Conservation (phyloP, 768 basidiomycete genomes). For the Suillus discolor region DNA sequence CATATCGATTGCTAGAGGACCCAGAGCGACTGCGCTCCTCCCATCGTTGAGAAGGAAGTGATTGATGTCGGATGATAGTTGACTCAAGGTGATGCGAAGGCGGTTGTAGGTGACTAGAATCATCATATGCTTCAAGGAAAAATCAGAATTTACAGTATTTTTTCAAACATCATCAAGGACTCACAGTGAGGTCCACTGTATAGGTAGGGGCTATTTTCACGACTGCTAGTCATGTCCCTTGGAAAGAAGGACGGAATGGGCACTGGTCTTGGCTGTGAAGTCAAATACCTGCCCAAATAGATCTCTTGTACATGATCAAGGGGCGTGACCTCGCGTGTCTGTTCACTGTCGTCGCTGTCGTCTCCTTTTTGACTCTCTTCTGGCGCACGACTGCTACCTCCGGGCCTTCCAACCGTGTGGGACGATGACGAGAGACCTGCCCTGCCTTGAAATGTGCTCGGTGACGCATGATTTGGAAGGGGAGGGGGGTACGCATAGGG, state of each 20-base stretch:
- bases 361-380: conserved; percentile 16
- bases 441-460: conserved; percentile 34
- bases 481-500: conserved; percentile 30
- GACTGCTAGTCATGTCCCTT: background rate
- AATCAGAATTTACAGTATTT: background rate
- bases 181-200: background rate
- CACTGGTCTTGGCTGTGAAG: conserved; percentile 20
- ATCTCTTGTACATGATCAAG: conserved; percentile 25
- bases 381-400: conserved; percentile 12
- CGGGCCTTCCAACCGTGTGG: conserved; percentile 17
- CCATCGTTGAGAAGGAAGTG: conserved; percentile 26
- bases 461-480: conserved; percentile 19
- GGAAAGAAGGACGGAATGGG: conserved; percentile 15
- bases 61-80: conserved; percentile 26
- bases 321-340: conserved; percentile 18
- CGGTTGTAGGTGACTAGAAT: conserved; percentile 22
- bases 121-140: conserved; percentile 11
- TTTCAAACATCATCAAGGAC: background rate
- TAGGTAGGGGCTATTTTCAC: background rate
- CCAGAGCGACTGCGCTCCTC: conserved; percentile 25
- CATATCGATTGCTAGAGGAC: conserved; percentile 25
- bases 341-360: conserved; percentile 17
- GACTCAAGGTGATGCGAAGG: conserved; percentile 19
- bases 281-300: conserved; percentile 5
- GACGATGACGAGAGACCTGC: conserved; percentile 46